A percentile compares a stretch with the other conserved stretches of the same genome.
phyloP scores from a whole-genome alignment of 1,284 basidiomycete genomes.

The Tilletia setariae region DNA sequence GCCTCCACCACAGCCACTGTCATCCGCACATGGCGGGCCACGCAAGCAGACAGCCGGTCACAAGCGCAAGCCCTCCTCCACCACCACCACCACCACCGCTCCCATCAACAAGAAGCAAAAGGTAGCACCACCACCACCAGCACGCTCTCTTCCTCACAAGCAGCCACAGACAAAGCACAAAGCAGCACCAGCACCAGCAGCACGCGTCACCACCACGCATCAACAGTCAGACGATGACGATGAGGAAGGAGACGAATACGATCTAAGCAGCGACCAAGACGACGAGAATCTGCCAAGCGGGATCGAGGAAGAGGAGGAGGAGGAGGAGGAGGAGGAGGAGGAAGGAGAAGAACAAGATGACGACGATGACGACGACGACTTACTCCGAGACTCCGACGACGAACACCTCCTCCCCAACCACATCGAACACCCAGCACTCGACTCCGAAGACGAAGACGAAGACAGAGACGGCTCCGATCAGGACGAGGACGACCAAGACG shows the following conservation, averaged over 20 bases:
- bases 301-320: constrained; percentile 30
- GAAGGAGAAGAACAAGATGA: constrained; percentile 19
- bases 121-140: constrained; percentile 45
- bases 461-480: constrained; percentile 20
- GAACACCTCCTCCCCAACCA: constrained; percentile 20
- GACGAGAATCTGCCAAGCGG: constrained; percentile 22
- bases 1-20: constrained; percentile 67
- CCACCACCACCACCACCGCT: constrained; percentile 44
- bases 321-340: constrained; percentile 24
- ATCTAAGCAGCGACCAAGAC: constrained; percentile 48
- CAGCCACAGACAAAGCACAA: constrained; percentile 26
- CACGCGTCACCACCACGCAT: constrained; percentile 19
- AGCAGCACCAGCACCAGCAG: constrained; percentile 35
- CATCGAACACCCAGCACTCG: constrained; percentile 16
- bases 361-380: constrained; percentile 19
- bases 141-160: constrained; percentile 33
- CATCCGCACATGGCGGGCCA: constrained; percentile 55
- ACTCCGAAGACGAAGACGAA: constrained; percentile 19
- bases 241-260: constrained; percentile 53
- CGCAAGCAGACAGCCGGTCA: neutral
- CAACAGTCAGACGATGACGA: constrained; percentile 37
- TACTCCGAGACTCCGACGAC: constrained; percentile 31
- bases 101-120: constrained; percentile 55
- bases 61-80: constrained; percentile 61
- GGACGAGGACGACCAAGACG: constrained; percentile 30